These are phyloP conservation scores for Sporothrix sp. DNA, from an alignment of 2,329 filamentous ascomycete genomes.

Conservation along the genomic window DNA sequence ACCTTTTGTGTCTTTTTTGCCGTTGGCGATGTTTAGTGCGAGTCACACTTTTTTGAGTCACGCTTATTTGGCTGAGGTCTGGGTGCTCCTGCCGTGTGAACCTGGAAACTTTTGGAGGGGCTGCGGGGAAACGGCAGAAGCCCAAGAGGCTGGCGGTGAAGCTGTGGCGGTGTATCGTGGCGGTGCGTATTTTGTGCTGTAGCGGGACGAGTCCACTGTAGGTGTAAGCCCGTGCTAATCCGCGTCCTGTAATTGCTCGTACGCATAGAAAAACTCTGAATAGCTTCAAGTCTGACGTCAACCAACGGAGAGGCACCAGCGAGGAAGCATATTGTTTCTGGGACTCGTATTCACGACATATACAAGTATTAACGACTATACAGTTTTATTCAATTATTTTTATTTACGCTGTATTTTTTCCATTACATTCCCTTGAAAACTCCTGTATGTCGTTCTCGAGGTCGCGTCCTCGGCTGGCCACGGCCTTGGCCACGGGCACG, in stretches of 20 bases:
- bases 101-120: no score
- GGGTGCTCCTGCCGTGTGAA: not conserved
- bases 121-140: not conserved
- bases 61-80: not conserved
- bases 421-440: not conserved
- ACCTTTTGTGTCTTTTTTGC: not conserved
- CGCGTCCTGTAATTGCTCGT: not conserved
- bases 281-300: slow-evolving; percentile 4
- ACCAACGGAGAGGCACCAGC: not conserved
- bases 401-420: not conserved
- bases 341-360: not conserved
- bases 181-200: no score
- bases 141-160: not conserved
- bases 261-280: slow-evolving; percentile 11
- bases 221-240: not conserved
- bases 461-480: slow-evolving; percentile 9
- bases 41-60: slow-evolving; percentile 10
- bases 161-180: not conserved
- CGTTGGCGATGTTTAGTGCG: not conserved
- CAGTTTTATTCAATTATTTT: not conserved
- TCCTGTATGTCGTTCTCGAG: slow-evolving; percentile 9
- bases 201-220: no score
- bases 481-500: not conserved
- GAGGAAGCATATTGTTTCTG: not conserved
- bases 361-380: not conserved